Evolutionary conservation across 192 early-diverging fungal species (phyloP).

Genomic region (Dimargaris verticillata): DNA sequence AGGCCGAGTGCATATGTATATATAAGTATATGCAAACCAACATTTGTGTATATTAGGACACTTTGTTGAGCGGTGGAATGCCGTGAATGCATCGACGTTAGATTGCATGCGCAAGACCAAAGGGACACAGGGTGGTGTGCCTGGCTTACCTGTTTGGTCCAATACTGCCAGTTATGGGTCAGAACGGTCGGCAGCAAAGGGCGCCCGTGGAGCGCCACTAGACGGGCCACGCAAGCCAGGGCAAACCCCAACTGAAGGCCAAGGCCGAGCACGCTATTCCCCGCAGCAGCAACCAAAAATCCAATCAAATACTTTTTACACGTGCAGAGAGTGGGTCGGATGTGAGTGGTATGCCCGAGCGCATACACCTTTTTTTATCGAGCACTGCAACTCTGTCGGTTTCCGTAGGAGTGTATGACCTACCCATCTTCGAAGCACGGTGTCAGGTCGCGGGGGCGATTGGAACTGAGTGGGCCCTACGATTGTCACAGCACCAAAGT

Average conservation of each 20-base stretch:
- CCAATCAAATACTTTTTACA: background rate
- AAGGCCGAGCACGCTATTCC: background rate
- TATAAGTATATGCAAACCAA: too few species aligned
- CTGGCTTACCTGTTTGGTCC: slow-evolving; percentile 9
- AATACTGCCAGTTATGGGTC: slow-evolving; percentile 12
- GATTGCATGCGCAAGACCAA: background rate
- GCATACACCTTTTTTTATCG: background rate
- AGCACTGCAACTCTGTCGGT: background rate
- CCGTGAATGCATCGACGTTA: background rate
- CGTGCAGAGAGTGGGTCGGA: background rate
- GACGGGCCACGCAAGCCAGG: slow-evolving; percentile 11
- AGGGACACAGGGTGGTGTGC: background rate
- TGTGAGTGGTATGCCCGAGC: background rate
- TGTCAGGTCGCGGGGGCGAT: slow-evolving; percentile 20
- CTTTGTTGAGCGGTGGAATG: too few species aligned
- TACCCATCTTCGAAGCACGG: slow-evolving; percentile 25
- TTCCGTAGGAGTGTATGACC: background rate
- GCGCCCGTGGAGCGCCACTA: slow-evolving; percentile 5
- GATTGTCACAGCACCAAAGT: background rate
- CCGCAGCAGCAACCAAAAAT: slow-evolving; percentile 12
- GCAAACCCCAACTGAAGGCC: background rate
- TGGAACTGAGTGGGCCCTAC: slow-evolving; percentile 22
- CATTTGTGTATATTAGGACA: too few species aligned
- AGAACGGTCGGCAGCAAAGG: slow-evolving; percentile 11
- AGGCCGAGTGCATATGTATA: too few species aligned